Evolutionary conservation across 129 eudicot species (phyloP), one percentile per base, ranked within the genome.

Genomic region (Arctium minus): DNA sequence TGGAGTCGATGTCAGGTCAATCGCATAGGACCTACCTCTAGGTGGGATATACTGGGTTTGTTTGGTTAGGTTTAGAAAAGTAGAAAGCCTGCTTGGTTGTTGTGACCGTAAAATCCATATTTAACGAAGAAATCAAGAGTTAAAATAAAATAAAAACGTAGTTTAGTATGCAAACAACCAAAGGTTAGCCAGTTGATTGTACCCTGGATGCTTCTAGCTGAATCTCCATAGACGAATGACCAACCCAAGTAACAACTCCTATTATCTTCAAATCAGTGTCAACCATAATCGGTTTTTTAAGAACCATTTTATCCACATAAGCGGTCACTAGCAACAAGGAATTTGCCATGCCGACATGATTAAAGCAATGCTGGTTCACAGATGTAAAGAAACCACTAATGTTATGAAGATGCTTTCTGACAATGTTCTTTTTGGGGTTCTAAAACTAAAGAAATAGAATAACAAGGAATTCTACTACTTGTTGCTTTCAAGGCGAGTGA

Each of bases 211-310:
- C 97, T 90, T 91, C 90, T 70, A 95, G 71, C 70, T 90, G 99
- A 86, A 95, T 95, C 89, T 95, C 99, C 97, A 95, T 88, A 8
- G 99, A 95, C 5, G 99, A 95, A 17, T 97, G 86, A 70, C 99
- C 99, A 37, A 95, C 97, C 99, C 99, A 95, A 5, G 99, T 93
- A 82, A 93, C 99, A 29, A 97, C 89, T 73, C 99, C 99, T 4
- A 62, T 87, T 35, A 95, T 87, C 40, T 85, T 88, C 74, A 95
- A 73, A 91, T 95, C 94, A 42, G 22, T 81, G 44, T 90, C 99
- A 5, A 95, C 90, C 50, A 73, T 74, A 81, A 95, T 95, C 50
- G 99, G 97, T 71, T 89, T 90, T 75, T 87, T 95, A n/a, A 95
- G 87, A 35, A 93, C 93, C 89, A 93, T 93, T 88, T 81, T 95